Percentiles rank a stretch among this genome's conserved stretches.
Evolutionary conservation across 768 basidiomycete species (phyloP).

Genomic region (Tricholoma flavovirens): DNA sequence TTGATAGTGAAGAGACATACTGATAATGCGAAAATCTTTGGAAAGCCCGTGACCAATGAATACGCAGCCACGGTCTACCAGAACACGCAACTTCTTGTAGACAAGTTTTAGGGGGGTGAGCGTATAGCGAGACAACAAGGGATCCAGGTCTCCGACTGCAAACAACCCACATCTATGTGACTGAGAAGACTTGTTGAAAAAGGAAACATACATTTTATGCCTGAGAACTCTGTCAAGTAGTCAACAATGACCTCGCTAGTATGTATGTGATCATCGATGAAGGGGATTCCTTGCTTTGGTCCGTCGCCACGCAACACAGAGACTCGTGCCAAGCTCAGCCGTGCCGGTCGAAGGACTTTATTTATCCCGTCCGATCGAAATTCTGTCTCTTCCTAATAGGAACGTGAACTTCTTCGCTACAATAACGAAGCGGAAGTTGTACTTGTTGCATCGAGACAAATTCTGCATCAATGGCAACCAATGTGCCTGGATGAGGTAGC

Average conservation of each 20-base stretch:
- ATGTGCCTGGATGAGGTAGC: slow-evolving; percentile 76
- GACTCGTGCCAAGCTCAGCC: slow-evolving; percentile 89
- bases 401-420: background rate
- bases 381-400: slow-evolving; percentile 83
- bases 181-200: background rate
- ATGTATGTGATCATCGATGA: slow-evolving; percentile 98
- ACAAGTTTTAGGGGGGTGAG: slow-evolving; percentile 95
- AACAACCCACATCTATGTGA: slow-evolving; percentile 4
- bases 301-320: slow-evolving; percentile 90
- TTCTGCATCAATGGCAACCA: slow-evolving; percentile 95
- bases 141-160: slow-evolving; percentile 89
- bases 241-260: slow-evolving; percentile 94
- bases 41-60: slow-evolving; percentile 97
- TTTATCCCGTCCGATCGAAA: slow-evolving; percentile 92
- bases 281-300: slow-evolving; percentile 73
- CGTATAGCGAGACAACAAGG: slow-evolving; percentile 74
- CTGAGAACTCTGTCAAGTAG: slow-evolving; percentile 95
- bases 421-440: slow-evolving; percentile 5
- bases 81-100: slow-evolving; percentile 91
- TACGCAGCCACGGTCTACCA: slow-evolving; percentile 92
- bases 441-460: slow-evolving; percentile 97
- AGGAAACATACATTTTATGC: slow-evolving; percentile 72
- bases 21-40: slow-evolving; percentile 98
- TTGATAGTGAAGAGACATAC: slow-evolving; percentile 40
- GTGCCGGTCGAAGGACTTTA: slow-evolving; percentile 85